Conservation (phyloP, 2,329 filamentous ascomycete genomes). For the Trichoderma aggressivum region DNA sequence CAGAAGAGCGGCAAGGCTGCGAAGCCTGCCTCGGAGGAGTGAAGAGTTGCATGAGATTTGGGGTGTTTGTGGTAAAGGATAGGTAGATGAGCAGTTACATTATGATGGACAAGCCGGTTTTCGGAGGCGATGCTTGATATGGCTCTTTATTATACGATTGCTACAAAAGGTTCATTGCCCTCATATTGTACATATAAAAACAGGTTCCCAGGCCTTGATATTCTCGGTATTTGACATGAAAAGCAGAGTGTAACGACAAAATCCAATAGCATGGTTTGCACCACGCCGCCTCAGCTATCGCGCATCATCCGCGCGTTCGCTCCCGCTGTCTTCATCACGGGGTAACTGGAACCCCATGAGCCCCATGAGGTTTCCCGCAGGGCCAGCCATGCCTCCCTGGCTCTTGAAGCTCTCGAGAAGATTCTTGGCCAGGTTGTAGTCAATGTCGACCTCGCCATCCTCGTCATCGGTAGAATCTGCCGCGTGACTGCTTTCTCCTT, state of each 20-base stretch:
- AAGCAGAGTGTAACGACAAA: not conserved
- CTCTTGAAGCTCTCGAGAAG: constrained; percentile 89
- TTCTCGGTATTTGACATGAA: not conserved
- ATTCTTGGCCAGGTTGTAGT: constrained; percentile 87
- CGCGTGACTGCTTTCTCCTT: constrained; percentile 29
- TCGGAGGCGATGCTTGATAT: not conserved
- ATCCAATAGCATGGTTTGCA: not conserved
- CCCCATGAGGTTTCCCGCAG: constrained; percentile 80
- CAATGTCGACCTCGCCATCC: constrained; percentile 66
- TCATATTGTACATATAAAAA: not conserved
- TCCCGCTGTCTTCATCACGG: constrained; percentile 60
- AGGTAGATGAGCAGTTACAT: not conserved
- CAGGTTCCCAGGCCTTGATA: not conserved
- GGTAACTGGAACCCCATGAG: constrained; percentile 83
- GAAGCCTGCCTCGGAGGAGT: not conserved
- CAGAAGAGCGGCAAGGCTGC: constrained; percentile 16
- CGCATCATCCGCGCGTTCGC: not conserved
- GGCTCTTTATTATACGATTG: not conserved
- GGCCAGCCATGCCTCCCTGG: constrained; percentile 80
- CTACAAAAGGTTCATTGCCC: not conserved
- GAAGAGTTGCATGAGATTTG: not conserved
- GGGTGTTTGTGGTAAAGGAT: not conserved
- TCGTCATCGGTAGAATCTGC: not conserved
- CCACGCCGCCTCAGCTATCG: not conserved
- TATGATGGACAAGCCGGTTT: not conserved